Percentiles rank a stretch among this genome's conserved stretches.
Evolutionary conservation across 2,329 filamentous ascomycete genomes (phyloP).

Genomic region (Epicoccum sorghinum): DNA sequence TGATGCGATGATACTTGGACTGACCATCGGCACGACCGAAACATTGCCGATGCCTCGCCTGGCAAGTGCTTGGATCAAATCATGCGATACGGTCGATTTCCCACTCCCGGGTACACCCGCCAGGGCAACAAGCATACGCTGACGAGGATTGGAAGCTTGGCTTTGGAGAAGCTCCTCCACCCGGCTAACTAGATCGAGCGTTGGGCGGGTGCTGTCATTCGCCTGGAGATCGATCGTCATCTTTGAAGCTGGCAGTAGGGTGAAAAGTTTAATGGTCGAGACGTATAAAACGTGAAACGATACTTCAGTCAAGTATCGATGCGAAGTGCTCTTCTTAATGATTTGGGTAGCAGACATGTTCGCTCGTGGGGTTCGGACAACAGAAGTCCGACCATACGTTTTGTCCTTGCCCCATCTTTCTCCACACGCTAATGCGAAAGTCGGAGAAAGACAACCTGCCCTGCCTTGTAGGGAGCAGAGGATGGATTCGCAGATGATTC

Average conservation of each 20-base stretch:
- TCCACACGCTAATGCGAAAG: slow-evolving; percentile 11
- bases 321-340: neutral
- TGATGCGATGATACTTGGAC: neutral
- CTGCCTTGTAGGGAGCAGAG: slow-evolving; percentile 16
- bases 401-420: slow-evolving; percentile 10
- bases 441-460: slow-evolving; percentile 6
- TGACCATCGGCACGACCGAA: slow-evolving; percentile 33
- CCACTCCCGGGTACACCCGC: slow-evolving; percentile 38
- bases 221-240: slow-evolving; percentile 19
- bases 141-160: slow-evolving; percentile 26
- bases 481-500: neutral
- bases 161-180: slow-evolving; percentile 25
- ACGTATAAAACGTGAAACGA: neutral
- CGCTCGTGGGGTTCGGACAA: slow-evolving; percentile 26
- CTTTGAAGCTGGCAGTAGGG: neutral
- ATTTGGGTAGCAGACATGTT: neutral
- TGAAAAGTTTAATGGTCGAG: neutral
- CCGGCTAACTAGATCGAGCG: slow-evolving; percentile 28
- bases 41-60: slow-evolving; percentile 25
- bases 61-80: slow-evolving; percentile 28
- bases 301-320: slow-evolving; percentile 1
- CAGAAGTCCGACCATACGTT: slow-evolving; percentile 23
- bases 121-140: slow-evolving; percentile 33
- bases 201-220: slow-evolving; percentile 17
- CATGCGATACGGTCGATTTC: slow-evolving; percentile 34